Percentiles rank a stretch among this genome's conserved stretches.
phyloP scores from a whole-genome alignment of 2,329 filamentous ascomycete species.

The Huntiella savannae region DNA sequence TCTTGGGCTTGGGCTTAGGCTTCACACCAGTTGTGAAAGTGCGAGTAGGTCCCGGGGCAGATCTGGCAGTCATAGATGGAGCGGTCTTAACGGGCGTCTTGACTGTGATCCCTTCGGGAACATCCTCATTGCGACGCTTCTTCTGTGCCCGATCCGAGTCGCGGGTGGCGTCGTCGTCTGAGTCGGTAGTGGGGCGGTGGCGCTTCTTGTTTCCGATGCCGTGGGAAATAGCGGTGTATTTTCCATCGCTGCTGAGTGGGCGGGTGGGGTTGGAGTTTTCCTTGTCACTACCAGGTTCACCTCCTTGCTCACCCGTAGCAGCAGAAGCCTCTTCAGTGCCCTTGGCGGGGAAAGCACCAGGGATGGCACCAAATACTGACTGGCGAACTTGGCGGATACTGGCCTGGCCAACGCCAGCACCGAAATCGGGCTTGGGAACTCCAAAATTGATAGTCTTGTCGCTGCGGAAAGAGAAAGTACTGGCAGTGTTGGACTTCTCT shows the following conservation, averaged over 20 bases:
- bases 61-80: not conserved
- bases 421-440: constrained; percentile 32
- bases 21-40: constrained; percentile 13
- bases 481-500: constrained; percentile 24
- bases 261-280: constrained; percentile 30
- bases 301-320: constrained; percentile 6
- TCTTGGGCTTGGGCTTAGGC: constrained; percentile 15
- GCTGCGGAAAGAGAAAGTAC: constrained; percentile 46
- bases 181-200: constrained; percentile 35
- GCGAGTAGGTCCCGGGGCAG: constrained; percentile 5
- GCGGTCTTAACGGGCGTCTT: constrained; percentile 24
- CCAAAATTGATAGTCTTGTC: constrained; percentile 44
- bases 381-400: constrained; percentile 40
- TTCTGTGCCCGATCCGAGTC: constrained; percentile 37
- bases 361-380: constrained; percentile 31
- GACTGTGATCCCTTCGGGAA: constrained; percentile 32
- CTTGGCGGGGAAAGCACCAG: constrained; percentile 32
- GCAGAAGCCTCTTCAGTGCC: constrained; percentile 14
- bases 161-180: constrained; percentile 30
- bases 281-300: constrained; percentile 27
- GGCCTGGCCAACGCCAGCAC: constrained; percentile 36
- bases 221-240: constrained; percentile 33
- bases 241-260: constrained; percentile 14
- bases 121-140: constrained; percentile 34
- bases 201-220: constrained; percentile 50